Percentiles rank a stretch among this genome's conserved stretches.
These are phyloP conservation scores for Pichia sp. DNA, from an alignment of 1,139 yeast species.

Conservation along the genomic window DNA sequence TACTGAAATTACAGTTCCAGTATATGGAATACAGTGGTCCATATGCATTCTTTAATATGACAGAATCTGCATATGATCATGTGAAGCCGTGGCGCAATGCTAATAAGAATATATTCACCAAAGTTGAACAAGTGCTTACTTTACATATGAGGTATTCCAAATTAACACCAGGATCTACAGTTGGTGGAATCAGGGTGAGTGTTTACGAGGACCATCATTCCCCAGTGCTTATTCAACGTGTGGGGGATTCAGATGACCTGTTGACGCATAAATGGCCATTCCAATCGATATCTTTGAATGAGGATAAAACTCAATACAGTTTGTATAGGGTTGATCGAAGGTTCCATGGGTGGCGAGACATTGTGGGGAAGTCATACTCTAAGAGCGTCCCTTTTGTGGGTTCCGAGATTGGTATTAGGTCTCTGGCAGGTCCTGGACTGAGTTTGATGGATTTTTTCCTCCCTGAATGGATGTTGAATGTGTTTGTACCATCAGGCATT, in stretches of 20 bases:
- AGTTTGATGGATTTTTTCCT: slow-evolving; percentile 10
- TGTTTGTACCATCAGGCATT: slow-evolving; percentile 13
- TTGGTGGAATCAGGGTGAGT: slow-evolving; percentile 12
- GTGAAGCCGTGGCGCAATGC: slow-evolving; percentile 9
- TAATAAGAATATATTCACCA: slow-evolving; percentile 11
- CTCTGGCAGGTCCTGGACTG: too few species aligned
- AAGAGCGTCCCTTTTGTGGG: slow-evolving; percentile 9
- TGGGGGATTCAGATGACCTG: neutral
- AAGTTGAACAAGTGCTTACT: slow-evolving; percentile 12
- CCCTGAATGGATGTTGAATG: slow-evolving; percentile 11
- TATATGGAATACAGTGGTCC: slow-evolving; percentile 8
- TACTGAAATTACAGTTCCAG: slow-evolving; percentile 10
- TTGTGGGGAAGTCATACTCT: slow-evolving; percentile 9
- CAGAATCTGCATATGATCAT: slow-evolving; percentile 5
- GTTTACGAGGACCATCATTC: slow-evolving; percentile 3
- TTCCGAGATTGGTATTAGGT: neutral
- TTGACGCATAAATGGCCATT: slow-evolving; percentile 8
- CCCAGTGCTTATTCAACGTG: neutral
- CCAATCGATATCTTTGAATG: slow-evolving; percentile 3
- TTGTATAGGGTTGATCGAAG: slow-evolving; percentile 5
- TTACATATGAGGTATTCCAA: slow-evolving; percentile 12
- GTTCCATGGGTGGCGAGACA: slow-evolving; percentile 8
- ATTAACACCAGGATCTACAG: slow-evolving; percentile 3
- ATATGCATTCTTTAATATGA: slow-evolving; percentile 8
- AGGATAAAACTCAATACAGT: slow-evolving; percentile 3